Evolutionary conservation across 768 basidiomycete species (phyloP).

Genomic region (Mycena olivaceomarginata): DNA sequence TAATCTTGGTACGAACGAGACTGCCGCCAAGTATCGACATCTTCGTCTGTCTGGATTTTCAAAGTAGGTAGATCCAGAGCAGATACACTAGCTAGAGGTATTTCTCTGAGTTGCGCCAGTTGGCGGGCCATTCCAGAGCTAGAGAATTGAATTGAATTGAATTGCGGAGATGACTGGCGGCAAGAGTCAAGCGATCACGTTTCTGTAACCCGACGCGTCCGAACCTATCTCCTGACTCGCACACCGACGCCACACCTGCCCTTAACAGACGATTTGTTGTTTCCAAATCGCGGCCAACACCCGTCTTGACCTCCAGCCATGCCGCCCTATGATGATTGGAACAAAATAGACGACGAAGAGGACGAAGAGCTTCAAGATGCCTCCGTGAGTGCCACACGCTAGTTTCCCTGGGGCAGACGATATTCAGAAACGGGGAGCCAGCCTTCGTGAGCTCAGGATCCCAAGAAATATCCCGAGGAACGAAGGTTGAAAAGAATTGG

Average conservation of each 20-base stretch:
- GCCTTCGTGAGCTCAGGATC: too few relatives aligned
- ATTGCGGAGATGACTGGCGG: background rate
- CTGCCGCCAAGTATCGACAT: slow-evolving; percentile 82
- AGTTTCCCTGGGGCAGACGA: background rate
- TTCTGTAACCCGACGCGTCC: background rate
- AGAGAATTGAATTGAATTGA: background rate
- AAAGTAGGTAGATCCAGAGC: slow-evolving; percentile 59
- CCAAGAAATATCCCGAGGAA: too few relatives aligned
- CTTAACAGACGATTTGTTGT: slow-evolving; percentile 9
- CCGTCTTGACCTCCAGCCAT: slow-evolving; percentile 56
- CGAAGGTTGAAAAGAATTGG: too few relatives aligned
- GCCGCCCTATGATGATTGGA: slow-evolving; percentile 89
- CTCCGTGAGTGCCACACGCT: slow-evolving; percentile 64
- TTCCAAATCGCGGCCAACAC: slow-evolving; percentile 33
- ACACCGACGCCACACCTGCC: too few relatives aligned
- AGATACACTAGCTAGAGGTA: slow-evolving; percentile 38
- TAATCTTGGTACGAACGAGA: slow-evolving; percentile 86
- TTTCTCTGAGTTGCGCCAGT: slow-evolving; percentile 45
- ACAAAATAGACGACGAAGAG: slow-evolving; percentile 85
- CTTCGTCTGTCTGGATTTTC: slow-evolving; percentile 83
- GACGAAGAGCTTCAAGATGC: slow-evolving; percentile 87
- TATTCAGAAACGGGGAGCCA: too few relatives aligned
- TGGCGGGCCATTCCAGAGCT: slow-evolving; percentile 31
- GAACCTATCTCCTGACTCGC: too few relatives aligned
- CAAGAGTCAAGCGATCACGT: background rate